Percentiles rank a stretch among this genome's conserved stretches.
phyloP scores from a whole-genome alignment of 2,329 filamentous ascomycete species.

The Colletotrichum brevisporum region DNA sequence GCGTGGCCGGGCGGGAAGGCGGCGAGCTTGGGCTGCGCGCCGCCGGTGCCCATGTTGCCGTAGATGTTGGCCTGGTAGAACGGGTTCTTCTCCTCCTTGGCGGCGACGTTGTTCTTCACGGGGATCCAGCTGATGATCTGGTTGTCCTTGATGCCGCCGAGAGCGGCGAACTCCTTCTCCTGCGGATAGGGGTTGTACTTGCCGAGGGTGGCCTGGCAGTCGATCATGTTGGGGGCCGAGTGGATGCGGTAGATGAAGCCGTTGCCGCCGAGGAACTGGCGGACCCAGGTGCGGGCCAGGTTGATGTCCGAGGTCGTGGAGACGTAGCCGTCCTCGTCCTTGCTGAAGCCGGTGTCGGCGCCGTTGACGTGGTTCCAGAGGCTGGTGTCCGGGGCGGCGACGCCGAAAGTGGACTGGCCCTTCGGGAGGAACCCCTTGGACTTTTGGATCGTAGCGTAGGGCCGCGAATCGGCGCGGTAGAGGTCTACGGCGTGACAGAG shows the following conservation, averaged over 20 bases:
- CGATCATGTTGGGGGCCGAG: constrained; percentile 20
- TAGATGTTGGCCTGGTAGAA: constrained; percentile 2
- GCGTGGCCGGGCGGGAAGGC: constrained; percentile 5
- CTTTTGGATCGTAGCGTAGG: neutral
- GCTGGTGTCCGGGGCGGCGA: neutral
- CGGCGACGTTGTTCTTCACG: neutral
- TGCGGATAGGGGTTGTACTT: neutral
- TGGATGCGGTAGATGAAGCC: constrained; percentile 25
- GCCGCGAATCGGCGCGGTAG: constrained; percentile 2
- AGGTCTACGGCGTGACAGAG: neutral
- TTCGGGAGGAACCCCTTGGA: constrained; percentile 6
- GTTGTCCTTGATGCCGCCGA: constrained; percentile 12
- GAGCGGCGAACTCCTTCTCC: constrained; percentile 7
- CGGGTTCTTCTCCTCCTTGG: neutral
- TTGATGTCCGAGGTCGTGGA: neutral
- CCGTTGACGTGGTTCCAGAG: constrained; percentile 9
- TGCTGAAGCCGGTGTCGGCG: no score
- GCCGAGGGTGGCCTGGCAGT: constrained; percentile 12
- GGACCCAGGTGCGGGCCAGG: neutral
- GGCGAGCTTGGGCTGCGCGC: constrained; percentile 3
- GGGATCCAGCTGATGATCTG: constrained; percentile 22
- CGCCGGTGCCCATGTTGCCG: constrained; percentile 14
- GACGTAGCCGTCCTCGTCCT: constrained; percentile 9
- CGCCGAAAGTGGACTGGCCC: neutral
- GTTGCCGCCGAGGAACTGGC: accelerated